These are phyloP conservation scores for Diaporthe sp. DNA, from an alignment of 2,329 filamentous ascomycete species.

Conservation along the genomic window DNA sequence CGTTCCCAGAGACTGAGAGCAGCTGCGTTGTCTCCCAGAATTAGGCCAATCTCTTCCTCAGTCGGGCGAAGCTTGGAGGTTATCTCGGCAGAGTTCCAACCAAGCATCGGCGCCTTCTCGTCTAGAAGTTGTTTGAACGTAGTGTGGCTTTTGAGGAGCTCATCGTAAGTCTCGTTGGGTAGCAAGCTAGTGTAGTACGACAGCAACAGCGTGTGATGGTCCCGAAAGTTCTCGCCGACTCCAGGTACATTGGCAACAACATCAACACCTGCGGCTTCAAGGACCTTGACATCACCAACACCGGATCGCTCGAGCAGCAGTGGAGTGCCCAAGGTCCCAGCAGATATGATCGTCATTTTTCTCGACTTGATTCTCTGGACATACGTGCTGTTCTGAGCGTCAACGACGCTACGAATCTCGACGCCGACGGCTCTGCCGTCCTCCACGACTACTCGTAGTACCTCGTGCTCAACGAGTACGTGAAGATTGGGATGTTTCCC, in stretches of 20 bases:
- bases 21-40: neutral
- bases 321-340: conserved; percentile 54
- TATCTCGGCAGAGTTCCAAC: conserved; percentile 40
- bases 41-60: conserved; percentile 34
- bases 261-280: conserved; percentile 58
- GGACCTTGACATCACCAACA: conserved; percentile 55
- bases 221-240: conserved; percentile 65
- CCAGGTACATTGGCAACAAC: conserved; percentile 58
- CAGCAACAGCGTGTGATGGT: conserved; percentile 19
- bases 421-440: conserved; percentile 59
- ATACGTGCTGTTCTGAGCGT: conserved; percentile 39
- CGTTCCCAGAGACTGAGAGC: neutral
- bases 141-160: conserved; percentile 34
- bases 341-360: conserved; percentile 55
- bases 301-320: conserved; percentile 62
- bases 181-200: conserved; percentile 59
- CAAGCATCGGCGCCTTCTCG: conserved; percentile 36
- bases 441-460: conserved; percentile 59
- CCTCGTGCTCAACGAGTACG: conserved; percentile 63
- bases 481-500: conserved; percentile 62
- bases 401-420: conserved; percentile 54
- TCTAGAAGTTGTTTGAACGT: neutral
- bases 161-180: conserved; percentile 51
- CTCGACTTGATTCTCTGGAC: conserved; percentile 52
- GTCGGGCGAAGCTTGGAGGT: conserved; percentile 39